Evolutionary conservation across 2,329 filamentous ascomycete species (phyloP), one percentile per base, ranked within the genome.

Genomic region (Aspergillus chevalieri): DNA sequence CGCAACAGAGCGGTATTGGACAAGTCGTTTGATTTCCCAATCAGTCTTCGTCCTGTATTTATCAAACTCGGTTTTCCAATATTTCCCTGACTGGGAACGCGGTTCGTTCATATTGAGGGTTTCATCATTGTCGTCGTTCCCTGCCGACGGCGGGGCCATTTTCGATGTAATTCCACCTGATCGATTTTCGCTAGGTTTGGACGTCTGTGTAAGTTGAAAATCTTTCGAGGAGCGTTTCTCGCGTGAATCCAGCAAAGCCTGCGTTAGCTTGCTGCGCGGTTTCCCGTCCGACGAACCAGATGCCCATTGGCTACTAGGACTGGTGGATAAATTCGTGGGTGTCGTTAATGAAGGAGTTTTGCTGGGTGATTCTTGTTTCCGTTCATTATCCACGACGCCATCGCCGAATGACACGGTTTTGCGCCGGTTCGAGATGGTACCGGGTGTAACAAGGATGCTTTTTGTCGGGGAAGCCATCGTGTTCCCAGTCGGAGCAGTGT

Each of bases 401-500:
- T 78, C 75, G 6, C 78, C 78, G 59, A 83, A 84, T 0, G 80
- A 80, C 6, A 85, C 80, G 0, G 79, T 81, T 61, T 84, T 84
- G 46, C 79, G 73, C 47, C 78, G 73, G 50, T 75, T 78, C 26
- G 72, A 73, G 8, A 72, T 75, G 2, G 80, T 82, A 3, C 82
- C 80, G 5, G 82, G 82, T 0, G 82, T 85, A 61, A 82, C 72
- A n/a, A 85, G 74, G 46, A 85, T 84, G 53, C 81, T 81, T 58
- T 83, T 83, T 1, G 79, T 78, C 1, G 79, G 79, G 21, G 79
- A 81, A 15, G 66, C 60, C 50, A 67, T 59, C 22, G 64, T 55
- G 44, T 66, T 68, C 43, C 57, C 51, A 39, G 59, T 52, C 47
- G 59, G 44, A 47, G 57, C 57, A 22, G 51, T 36, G 55, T 69